phyloP scores from a whole-genome alignment of 345 rosid genomes.

The Citrus sp. region DNA sequence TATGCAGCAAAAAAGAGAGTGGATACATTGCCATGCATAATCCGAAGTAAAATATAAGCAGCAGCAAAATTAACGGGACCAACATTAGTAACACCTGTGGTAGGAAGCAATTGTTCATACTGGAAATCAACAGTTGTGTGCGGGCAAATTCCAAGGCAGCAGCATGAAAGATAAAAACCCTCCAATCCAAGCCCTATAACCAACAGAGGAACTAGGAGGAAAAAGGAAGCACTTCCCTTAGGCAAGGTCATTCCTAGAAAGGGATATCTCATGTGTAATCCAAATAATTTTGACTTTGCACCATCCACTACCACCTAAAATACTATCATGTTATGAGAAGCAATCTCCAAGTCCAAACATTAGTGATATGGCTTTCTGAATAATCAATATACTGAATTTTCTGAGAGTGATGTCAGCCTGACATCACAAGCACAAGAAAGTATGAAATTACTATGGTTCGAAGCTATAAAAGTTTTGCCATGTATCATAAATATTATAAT shows the following conservation, averaged over 20 bases:
- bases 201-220: neutral
- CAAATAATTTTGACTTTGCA: constrained; percentile 11
- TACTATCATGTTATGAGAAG: neutral
- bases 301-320: constrained; percentile 16
- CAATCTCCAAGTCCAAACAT: constrained; percentile 11
- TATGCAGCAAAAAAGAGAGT: neutral
- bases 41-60: neutral
- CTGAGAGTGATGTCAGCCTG: neutral
- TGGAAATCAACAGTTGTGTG: neutral
- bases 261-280: neutral
- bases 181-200: neutral
- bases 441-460: neutral
- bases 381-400: neutral
- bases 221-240: neutral
- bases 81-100: neutral
- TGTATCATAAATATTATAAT: neutral
- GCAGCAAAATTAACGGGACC: neutral
- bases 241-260: neutral
- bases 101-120: neutral
- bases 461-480: neutral
- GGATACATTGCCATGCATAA: neutral
- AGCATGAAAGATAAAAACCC: neutral
- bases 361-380: neutral
- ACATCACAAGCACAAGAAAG: neutral
- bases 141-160: neutral